Base-by-base conservation (phyloP, 345 rosid genomes). In the Clarkia xantiana region DNA sequence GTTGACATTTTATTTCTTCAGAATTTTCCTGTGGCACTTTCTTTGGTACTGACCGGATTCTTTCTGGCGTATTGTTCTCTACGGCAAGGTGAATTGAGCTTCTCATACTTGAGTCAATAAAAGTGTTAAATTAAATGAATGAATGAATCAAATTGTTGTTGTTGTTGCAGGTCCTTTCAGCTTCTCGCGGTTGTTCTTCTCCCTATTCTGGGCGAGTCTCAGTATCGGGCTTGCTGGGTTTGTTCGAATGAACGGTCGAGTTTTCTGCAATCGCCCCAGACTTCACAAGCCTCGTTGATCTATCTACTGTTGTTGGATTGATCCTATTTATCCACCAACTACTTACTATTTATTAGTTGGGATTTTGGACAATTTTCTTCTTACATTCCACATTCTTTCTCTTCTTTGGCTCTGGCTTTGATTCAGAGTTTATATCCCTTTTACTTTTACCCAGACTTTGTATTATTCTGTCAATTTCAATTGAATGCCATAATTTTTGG, bases 221-320 rank as follows among this genome's bases (percentile, higher is more conserved):
- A 70, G 86, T 57, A 42, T 69, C 40, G 94, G 53, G 2, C 61
- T 86, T 45, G 77, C 76, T 38, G 76, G 73, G 38, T 43, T 83
- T 56, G 75, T 91, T 53, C 81, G 59, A 70, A 78, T 94, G 23
- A 79, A 91, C 29, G 98, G 96, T 51, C 75, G 98, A 63, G 52
- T 86, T 55, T 91, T 90, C 77, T 90, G 98, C 77, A 79, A 91
- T 47, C 74, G 93, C 46, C 98, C 98, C 69, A 79, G 93, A 58
- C 82, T 86, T 52, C 82, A 77, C 63, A 83, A 78, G 56, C 96
- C 98, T 34, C 64, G 60, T 65, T 86, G 76, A 84, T 63, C 47
- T 41, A 29, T 3, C 36, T 29, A 29, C 36, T 29, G 36, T 29
- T 29, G 36, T 29, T 29, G 36, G 36, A 23, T 29, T 29, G 36